Conservation (phyloP, 1,139 yeast genomes). For the Candida pseudocylindracea region DNA sequence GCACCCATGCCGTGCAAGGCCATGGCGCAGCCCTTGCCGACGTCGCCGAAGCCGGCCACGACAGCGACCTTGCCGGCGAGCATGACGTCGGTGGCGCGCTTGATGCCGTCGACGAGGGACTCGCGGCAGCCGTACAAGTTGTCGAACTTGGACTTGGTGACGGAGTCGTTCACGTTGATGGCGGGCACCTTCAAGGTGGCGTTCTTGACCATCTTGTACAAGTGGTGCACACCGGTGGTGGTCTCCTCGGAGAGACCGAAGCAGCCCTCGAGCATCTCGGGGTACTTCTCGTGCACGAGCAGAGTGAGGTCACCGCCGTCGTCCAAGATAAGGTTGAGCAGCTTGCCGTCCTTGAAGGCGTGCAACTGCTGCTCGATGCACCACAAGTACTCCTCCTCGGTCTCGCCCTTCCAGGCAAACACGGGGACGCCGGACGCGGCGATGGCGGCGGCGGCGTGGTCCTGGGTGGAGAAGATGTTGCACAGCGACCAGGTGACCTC, state of each 20-base stretch:
- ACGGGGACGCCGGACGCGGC: conserved; percentile 99
- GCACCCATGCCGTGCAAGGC: conserved; percentile 99
- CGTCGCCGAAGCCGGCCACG: conserved; percentile 99
- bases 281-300: conserved; percentile 94
- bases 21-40: conserved; percentile 99
- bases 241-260: conserved; percentile 98
- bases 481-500: conserved; percentile 99
- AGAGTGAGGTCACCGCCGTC: conserved; percentile 99
- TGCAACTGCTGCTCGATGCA: conserved; percentile 98
- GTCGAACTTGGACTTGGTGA: conserved; percentile 98
- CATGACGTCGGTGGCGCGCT: conserved; percentile 99
- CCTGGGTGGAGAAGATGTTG: conserved; percentile 99
- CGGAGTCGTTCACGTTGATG: conserved; percentile 97
- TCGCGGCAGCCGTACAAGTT: conserved; percentile 99
- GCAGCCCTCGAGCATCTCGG: conserved; percentile 91
- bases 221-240: conserved; percentile 99
- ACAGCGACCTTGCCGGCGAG: conserved; percentile 98
- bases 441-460: conserved; percentile 99
- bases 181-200: conserved; percentile 94
- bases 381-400: conserved; percentile 99
- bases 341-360: conserved; percentile 92
- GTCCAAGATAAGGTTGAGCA: conserved; percentile 92
- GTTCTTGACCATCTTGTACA: conserved; percentile 90
- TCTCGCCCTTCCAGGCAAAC: conserved; percentile 99
- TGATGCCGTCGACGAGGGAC: conserved; percentile 96